Percentiles rank a stretch among this genome's conserved stretches.
phyloP scores from a whole-genome alignment of 352 stramenopile species.

The Globisporangium iwayamae region DNA sequence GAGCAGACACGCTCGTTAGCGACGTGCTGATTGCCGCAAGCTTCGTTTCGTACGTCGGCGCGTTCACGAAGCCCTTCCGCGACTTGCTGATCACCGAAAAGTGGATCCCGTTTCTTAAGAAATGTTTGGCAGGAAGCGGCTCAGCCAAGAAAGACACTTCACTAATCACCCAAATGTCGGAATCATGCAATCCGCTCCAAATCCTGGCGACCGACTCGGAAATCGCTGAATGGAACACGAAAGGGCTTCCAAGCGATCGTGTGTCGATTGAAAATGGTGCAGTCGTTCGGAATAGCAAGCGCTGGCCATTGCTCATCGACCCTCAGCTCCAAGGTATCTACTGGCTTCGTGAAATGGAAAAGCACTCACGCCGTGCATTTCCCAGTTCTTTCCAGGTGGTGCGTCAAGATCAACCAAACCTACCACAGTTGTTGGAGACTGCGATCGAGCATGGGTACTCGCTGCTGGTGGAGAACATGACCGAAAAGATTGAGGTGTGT shows the following conservation, averaged over 20 bases:
- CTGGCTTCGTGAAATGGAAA: constrained; percentile 86
- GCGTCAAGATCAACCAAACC: constrained; percentile 78
- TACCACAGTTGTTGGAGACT: constrained; percentile 67
- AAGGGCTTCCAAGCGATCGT: constrained; percentile 84
- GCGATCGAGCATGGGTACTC: constrained; percentile 78
- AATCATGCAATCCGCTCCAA: constrained; percentile 53
- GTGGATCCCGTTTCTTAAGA: constrained; percentile 87
- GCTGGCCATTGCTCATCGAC: constrained; percentile 88
- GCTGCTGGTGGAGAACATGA: constrained; percentile 89
- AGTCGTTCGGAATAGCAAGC: constrained; percentile 75
- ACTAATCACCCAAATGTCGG: constrained; percentile 25
- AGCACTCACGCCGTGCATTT: constrained; percentile 33
- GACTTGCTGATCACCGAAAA: constrained; percentile 81
- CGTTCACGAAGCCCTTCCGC: constrained; percentile 92
- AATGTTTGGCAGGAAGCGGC: constrained; percentile 26
- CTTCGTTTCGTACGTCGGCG: constrained; percentile 93
- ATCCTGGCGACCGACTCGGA: constrained; percentile 75
- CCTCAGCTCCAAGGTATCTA: constrained; percentile 90
- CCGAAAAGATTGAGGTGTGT: constrained; percentile 81
- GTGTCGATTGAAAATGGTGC: constrained; percentile 91
- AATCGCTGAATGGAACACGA: constrained; percentile 82
- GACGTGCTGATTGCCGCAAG: constrained; percentile 90
- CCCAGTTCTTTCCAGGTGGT: constrained; percentile 67
- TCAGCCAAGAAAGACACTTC: constrained; percentile 18
- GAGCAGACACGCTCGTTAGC: constrained; percentile 80